Percentiles rank a stretch among this genome's conserved stretches.
Evolutionary conservation across 305 asterid genomes (phyloP).

Genomic region (Rubia peregrina): DNA sequence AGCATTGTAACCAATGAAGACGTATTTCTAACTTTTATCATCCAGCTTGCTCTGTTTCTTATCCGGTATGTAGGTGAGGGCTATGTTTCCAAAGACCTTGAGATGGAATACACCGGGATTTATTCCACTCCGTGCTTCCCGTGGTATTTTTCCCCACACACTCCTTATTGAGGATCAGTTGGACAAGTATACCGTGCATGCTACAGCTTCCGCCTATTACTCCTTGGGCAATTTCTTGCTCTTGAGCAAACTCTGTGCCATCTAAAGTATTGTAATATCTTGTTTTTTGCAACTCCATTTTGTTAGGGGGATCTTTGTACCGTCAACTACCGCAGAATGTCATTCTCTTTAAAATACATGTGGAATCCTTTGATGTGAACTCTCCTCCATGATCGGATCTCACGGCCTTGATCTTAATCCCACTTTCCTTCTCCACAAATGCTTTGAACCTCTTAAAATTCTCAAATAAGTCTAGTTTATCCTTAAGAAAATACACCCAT

Average conservation of each 20-base stretch:
- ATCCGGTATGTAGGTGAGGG: no score
- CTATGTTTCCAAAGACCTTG: no score
- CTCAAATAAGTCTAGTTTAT: neutral
- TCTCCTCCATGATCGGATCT: slow-evolving; percentile 3
- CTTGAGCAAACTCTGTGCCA: neutral
- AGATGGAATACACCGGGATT: no score
- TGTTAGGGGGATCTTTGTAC: neutral
- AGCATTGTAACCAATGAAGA: no score
- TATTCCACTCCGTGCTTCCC: no score
- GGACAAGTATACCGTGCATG: no score
- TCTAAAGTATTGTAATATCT: neutral
- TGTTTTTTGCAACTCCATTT: neutral
- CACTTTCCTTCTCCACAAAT: neutral
- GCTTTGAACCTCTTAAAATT: slow-evolving; percentile 8
- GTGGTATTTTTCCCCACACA: no score
- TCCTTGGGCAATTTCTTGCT: no score
- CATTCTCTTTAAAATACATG: neutral
- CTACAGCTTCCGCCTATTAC: no score
- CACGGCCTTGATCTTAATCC: neutral
- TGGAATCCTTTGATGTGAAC: neutral
- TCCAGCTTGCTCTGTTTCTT: no score
- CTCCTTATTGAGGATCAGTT: no score
- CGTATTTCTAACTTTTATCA: no score
- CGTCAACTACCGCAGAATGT: neutral
- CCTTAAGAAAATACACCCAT: slow-evolving; percentile 3